These are phyloP conservation scores for Neurospora sp. DNA, from an alignment of 495 filamentous ascomycete species.

Conservation along the genomic window DNA sequence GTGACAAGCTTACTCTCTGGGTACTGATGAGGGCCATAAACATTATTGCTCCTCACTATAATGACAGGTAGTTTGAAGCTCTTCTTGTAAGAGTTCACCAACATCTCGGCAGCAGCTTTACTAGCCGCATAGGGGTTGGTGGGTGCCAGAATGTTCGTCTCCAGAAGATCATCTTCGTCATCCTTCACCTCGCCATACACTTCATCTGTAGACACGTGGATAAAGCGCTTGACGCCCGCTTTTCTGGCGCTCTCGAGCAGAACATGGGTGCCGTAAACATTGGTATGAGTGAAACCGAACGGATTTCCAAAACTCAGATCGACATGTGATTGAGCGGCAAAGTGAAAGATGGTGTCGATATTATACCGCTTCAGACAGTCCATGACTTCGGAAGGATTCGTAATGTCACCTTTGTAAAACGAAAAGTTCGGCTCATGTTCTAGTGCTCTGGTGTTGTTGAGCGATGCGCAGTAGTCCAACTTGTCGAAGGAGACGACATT, in stretches of 20 bases:
- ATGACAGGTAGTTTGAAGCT: slow-evolving; percentile 61
- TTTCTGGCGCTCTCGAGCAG: slow-evolving; percentile 58
- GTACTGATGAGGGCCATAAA: slow-evolving; percentile 71
- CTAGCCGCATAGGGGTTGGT: slow-evolving; percentile 71
- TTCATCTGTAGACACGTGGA: slow-evolving; percentile 69
- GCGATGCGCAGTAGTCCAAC: slow-evolving; percentile 60
- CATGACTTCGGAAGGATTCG: slow-evolving; percentile 48
- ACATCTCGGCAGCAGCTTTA: slow-evolving; percentile 74
- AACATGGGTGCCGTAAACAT: slow-evolving; percentile 65
- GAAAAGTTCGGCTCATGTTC: slow-evolving; percentile 54
- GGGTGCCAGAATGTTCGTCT: slow-evolving; percentile 52
- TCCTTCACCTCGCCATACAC: slow-evolving; percentile 65
- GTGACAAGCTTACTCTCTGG: slow-evolving; percentile 53
- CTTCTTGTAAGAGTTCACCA: slow-evolving; percentile 64
- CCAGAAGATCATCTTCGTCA: slow-evolving; percentile 50
- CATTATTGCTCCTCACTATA: slow-evolving; percentile 67
- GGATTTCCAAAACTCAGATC: slow-evolving; percentile 64
- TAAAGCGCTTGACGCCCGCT: slow-evolving; percentile 52
- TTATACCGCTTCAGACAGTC: slow-evolving; percentile 48
- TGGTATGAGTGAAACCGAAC: slow-evolving; percentile 57
- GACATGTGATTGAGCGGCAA: slow-evolving; percentile 67
- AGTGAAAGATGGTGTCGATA: slow-evolving; percentile 68
- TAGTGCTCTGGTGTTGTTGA: slow-evolving; percentile 58
- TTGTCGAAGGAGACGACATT: slow-evolving; percentile 70
- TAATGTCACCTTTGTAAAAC: slow-evolving; percentile 66